phyloP scores from a whole-genome alignment of 176 grass and related monocot species.

The Pontederia crassipes region DNA sequence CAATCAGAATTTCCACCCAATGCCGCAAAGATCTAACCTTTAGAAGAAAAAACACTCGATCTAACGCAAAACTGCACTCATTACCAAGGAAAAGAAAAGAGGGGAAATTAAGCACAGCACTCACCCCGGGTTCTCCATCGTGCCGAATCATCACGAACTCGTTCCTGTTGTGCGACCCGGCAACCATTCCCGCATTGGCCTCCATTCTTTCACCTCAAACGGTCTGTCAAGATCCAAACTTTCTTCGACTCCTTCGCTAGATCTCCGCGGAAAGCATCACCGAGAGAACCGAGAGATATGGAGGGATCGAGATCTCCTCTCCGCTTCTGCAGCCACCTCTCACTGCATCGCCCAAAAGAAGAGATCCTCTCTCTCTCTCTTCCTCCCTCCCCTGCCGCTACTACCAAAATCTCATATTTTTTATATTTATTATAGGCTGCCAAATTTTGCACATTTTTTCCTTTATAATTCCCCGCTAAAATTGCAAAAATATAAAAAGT shows the following conservation, averaged over 20 bases:
- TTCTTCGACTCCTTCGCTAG: neutral
- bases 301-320: neutral
- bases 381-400: too few species aligned
- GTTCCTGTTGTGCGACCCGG: slow-evolving; percentile 64
- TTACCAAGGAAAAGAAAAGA: neutral
- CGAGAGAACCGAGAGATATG: neutral
- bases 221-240: neutral
- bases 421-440: too few species aligned
- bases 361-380: too few species aligned
- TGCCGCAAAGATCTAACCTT: too few species aligned
- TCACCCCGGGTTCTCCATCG: slow-evolving; percentile 42
- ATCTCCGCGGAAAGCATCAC: neutral
- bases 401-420: too few species aligned
- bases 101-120: neutral
- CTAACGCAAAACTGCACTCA: too few species aligned
- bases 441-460: too few species aligned
- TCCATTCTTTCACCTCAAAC: slow-evolving; percentile 30
- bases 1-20: too few species aligned
- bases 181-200: slow-evolving; percentile 61
- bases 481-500: too few species aligned
- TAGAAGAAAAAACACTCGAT: too few species aligned
- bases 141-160: slow-evolving; percentile 61
- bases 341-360: too few species aligned
- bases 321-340: neutral
- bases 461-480: too few species aligned